These are phyloP conservation scores for Achlya hypogyna DNA, from an alignment of 352 stramenopile genomes.

Conservation along the genomic window DNA sequence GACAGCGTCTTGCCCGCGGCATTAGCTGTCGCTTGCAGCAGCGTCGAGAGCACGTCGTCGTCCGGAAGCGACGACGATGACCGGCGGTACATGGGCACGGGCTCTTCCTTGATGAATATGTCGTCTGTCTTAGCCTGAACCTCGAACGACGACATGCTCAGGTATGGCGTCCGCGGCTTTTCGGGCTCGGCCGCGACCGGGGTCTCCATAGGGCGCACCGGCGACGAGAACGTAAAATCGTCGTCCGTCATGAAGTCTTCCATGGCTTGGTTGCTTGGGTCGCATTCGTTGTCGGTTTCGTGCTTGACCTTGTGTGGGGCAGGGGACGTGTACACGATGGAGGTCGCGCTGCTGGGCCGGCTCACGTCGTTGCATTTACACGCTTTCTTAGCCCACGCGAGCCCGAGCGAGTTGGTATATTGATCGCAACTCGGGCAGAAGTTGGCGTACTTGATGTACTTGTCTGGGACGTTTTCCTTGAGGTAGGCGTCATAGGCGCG, in stretches of 20 bases:
- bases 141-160: constrained; percentile 3
- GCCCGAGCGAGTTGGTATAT: constrained; percentile 73
- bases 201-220: constrained; percentile 39
- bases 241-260: constrained; percentile 31
- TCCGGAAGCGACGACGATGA: constrained; percentile 15
- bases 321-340: constrained; percentile 18
- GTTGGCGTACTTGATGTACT: constrained; percentile 81
- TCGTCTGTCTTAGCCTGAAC: constrained; percentile 32
- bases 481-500: constrained; percentile 77
- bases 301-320: constrained; percentile 26
- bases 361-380: constrained; percentile 35
- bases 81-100: not conserved
- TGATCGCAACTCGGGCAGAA: constrained; percentile 72
- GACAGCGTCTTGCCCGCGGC: not conserved
- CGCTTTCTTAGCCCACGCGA: constrained; percentile 65
- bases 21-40: constrained; percentile 20
- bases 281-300: constrained; percentile 27
- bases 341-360: constrained; percentile 25
- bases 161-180: constrained; percentile 14
- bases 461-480: constrained; percentile 70
- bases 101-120: constrained; percentile 31
- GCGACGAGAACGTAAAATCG: constrained; percentile 62
- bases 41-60: constrained; percentile 7
- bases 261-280: constrained; percentile 31
- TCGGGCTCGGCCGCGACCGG: constrained; percentile 3